These are phyloP conservation scores for Aquilaria malaccensis DNA, from an alignment of 345 rosid species.

Conservation along the genomic window DNA sequence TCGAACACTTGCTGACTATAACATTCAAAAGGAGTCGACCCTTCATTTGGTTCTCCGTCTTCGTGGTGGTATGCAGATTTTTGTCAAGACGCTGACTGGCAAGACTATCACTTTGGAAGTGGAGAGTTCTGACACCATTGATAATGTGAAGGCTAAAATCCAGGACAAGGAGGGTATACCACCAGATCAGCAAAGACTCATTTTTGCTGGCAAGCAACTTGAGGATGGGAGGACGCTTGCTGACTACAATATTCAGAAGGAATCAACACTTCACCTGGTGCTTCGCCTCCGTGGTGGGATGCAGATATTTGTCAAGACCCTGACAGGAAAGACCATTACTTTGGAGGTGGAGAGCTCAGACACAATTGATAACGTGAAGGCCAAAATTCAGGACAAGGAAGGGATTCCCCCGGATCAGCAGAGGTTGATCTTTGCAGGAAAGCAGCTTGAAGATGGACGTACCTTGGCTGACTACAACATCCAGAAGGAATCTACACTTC, in stretches of 20 bases:
- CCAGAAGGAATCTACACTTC: constrained; percentile 6
- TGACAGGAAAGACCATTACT: constrained; percentile 1
- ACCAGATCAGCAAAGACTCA: too few relatives aligned
- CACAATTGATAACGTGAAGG: neutral
- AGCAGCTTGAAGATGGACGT: constrained; percentile 5
- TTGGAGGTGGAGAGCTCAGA: neutral
- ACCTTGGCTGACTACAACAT: constrained; percentile 4
- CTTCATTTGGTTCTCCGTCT: neutral
- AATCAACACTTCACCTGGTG: neutral
- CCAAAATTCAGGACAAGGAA: constrained; percentile 7
- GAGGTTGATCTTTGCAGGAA: constrained; percentile 5
- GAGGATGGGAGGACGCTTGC: constrained; percentile 7
- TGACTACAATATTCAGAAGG: constrained; percentile 4
- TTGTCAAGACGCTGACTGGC: neutral
- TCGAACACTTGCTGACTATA: constrained; percentile 1
- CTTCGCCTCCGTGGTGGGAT: constrained; percentile 3
- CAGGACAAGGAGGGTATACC: neutral
- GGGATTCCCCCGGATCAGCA: constrained; percentile 7
- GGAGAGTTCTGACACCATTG: too few relatives aligned
- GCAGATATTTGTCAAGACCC: constrained; percentile 5
- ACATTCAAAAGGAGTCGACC: constrained; percentile 5
- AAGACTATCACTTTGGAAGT: too few relatives aligned
- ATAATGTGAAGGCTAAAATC: neutral
- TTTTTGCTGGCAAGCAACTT: neutral
- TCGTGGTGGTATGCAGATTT: neutral